Base-by-base conservation (phyloP, 345 rosid species). In the Trapa incisa region DNA sequence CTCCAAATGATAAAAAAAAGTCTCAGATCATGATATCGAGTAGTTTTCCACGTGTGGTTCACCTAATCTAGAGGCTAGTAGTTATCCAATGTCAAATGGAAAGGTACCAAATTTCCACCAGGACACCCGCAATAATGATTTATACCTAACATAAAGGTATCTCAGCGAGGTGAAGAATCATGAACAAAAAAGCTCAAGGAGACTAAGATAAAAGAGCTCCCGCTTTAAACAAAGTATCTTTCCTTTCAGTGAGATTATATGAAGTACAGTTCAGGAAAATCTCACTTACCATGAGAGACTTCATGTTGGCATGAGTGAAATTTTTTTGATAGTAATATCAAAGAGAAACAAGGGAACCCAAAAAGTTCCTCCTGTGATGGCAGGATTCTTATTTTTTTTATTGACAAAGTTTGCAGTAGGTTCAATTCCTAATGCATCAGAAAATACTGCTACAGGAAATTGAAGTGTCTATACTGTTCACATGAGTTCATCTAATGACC, bases 11-110 rank as follows among this genome's bases (percentile, higher is more conserved):
- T 8, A 41, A 41, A 61, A 42, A 71, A 75, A 76, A 68, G 81
- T 75, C 79, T 71, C 65, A 6, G 89, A 87, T 56, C 63, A 70
- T 36, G 86, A 85, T 81, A 64, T 62, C 69, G 47, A 43, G 80
- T 80, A 73, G 78, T 80, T 87, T 85, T 87, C 88, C 88, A 85
- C 90, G 90, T 87, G 88, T 74, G 80, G 86, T 71, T 85, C 86
- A 84, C 90, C 94, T 82, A 87, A 80, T 81, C 75, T 70, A 71
- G 48, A 22, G 78, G 62, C 71, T 66, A 57, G 80, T 72, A 53
- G 71, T 72, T 69, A 78, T 75, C 85, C 43, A 72, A 76, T 75
- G 81, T 82, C 83, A 78, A 80, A 82, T 77, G 81, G 67, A 66
- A 76, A 71, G 67, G 68, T 70, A 74, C 85, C 73, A 69, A 74